A percentile compares a stretch with the other conserved stretches of the same genome.
These are phyloP conservation scores for Phycomyces blakesleeanus DNA, from an alignment of 192 early-diverging fungal species.

Conservation along the genomic window DNA sequence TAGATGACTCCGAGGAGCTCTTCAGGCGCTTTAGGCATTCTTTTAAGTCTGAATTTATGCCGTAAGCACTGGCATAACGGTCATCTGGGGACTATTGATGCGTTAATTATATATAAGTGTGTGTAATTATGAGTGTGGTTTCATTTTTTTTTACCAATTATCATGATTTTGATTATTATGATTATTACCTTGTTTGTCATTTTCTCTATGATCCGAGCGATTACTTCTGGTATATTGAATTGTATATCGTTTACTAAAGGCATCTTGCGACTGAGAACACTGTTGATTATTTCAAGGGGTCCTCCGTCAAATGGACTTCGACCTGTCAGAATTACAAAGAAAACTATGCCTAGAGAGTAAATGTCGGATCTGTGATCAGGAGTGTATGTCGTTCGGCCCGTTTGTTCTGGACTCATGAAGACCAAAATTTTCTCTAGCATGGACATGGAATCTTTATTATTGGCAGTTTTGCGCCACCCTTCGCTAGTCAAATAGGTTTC, in stretches of 20 bases:
- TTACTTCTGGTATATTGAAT: constrained; percentile 23
- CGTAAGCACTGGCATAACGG: constrained; percentile 30
- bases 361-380: constrained; percentile 35
- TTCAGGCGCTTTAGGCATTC: constrained; percentile 21
- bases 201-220: constrained; percentile 28
- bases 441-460: constrained; percentile 18
- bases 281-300: constrained; percentile 29
- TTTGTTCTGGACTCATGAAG: constrained; percentile 32
- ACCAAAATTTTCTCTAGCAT: constrained; percentile 16
- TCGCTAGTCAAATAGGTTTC: constrained; percentile 26
- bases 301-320: constrained; percentile 30
- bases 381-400: constrained; percentile 30
- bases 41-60: constrained; percentile 26
- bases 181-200: constrained; percentile 35
- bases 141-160: background rate
- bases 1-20: constrained; percentile 10
- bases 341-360: constrained; percentile 33
- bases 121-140: background rate
- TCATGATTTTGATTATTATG: too few relatives aligned
- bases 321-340: constrained; percentile 25
- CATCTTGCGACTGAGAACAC: constrained; percentile 25
- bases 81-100: constrained; percentile 28
- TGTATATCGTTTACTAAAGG: constrained; percentile 24
- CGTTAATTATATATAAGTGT: background rate
- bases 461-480: constrained; percentile 19